Base-by-base conservation (phyloP, 768 basidiomycete species). In the Mycena filopes region DNA sequence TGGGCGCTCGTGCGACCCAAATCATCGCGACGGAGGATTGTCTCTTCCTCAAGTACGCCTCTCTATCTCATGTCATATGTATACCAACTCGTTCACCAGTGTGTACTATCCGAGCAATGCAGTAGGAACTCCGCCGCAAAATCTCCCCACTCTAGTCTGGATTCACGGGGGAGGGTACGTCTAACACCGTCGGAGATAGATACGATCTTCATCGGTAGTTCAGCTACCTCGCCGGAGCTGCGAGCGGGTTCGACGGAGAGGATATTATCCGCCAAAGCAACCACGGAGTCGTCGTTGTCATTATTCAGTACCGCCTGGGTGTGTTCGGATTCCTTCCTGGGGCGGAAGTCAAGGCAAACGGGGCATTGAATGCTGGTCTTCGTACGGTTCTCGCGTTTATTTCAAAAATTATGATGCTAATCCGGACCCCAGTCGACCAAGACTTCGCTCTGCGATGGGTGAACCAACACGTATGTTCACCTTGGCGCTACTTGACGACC, bases 131-230 rank as follows among this genome's bases (percentile, higher is more conserved):
- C 67, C 67, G 7, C 18, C 42, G 0, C 71, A 71, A 29, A 53
- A 74, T 5, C 69, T 81, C 0, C 83, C 83, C 7, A 79, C 80
- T 1, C 72, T 84, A 4, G 75, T 84, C 29, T 84, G 80, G 80
- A 83, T 84, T 23, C 80, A 83, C 65, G 81, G 81, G 72, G 82
- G 56, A 55, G 75, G 66, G 20, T 65, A 38, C 43, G 25, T 4
- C 10, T 9, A 36, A 36, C 15, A 36, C n/a, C n/a, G 12, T 33
- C 31, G 7, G 36, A 11, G 15, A 36, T n/a, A n/a, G n/a, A n/a
- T n/a, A n/a, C n/a, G n/a, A n/a, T n/a, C n/a, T 36, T 36, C 36
- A 46, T 46, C 10, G 15, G 13, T 25, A 20, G 21, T 16, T 10
- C 38, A 70, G 69, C 29, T 70, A 70, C 45, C 26, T 64, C n/a